phyloP scores from a whole-genome alignment of 257 asterid genomes.

The Oldenlandia corymbosa region DNA sequence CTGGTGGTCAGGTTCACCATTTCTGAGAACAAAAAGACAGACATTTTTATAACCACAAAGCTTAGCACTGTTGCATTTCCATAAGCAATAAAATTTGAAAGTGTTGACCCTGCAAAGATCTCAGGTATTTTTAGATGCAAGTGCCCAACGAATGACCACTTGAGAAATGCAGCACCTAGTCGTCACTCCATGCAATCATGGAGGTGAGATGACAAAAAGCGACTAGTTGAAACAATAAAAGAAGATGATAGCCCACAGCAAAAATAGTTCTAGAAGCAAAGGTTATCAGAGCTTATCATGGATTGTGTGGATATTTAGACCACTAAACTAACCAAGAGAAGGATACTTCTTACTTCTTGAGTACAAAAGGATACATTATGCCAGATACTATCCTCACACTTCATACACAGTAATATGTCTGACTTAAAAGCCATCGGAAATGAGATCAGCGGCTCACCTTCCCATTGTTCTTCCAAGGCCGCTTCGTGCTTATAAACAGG shows the following conservation, averaged over 20 bases:
- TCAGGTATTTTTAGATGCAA: background rate
- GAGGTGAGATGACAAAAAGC: slow-evolving; percentile 1
- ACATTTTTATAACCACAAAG: background rate
- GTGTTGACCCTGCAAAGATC: background rate
- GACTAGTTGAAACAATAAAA: background rate
- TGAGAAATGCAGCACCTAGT: background rate
- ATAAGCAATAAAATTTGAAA: background rate
- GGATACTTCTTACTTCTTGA: background rate
- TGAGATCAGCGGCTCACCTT: slow-evolving; percentile 44
- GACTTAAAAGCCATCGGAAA: background rate
- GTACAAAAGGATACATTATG: background rate
- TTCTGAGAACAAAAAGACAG: slow-evolving; percentile 33
- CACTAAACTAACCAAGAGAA: background rate
- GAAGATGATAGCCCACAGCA: background rate
- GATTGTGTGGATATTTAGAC: background rate
- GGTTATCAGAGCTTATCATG: background rate
- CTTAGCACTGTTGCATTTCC: background rate
- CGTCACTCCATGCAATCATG: background rate
- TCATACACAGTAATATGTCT: background rate
- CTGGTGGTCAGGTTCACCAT: slow-evolving; percentile 79
- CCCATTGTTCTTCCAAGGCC: slow-evolving; percentile 80
- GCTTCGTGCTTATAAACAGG: slow-evolving; percentile 93
- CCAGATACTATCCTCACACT: background rate
- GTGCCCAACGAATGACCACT: background rate
- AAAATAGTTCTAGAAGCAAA: background rate